Conservation (phyloP, 148 eudicot species). For the Chenopodium suecicum region DNA sequence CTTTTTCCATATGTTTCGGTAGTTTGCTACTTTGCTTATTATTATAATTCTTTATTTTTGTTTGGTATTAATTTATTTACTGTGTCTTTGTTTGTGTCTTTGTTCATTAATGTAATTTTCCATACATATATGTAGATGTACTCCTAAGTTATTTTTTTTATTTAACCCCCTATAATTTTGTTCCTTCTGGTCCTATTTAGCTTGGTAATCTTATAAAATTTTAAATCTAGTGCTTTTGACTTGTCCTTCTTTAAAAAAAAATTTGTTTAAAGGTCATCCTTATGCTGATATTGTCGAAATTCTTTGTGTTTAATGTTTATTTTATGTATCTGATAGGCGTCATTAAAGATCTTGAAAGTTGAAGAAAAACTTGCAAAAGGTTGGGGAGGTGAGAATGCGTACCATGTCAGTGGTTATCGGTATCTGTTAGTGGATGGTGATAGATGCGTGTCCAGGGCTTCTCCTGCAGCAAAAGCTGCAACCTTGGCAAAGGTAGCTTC, state of each 20-base stretch:
- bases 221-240: not conserved
- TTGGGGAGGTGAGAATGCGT: conserved; percentile 99
- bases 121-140: not conserved
- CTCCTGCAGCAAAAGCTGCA: conserved; percentile 83
- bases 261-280: not conserved
- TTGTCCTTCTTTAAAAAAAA: not conserved
- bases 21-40: not conserved
- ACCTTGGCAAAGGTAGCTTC: conserved; percentile 75
- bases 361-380: conserved; percentile 95
- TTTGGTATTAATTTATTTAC: not conserved
- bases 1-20: not conserved
- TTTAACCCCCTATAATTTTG: too few species aligned
- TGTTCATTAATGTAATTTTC: not conserved
- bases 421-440: conserved; percentile 88
- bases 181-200: not conserved
- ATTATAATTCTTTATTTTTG: not conserved
- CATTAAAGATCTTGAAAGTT: conserved; percentile 67
- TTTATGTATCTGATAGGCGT: conserved; percentile 49
- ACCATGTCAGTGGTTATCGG: conserved; percentile 91
- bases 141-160: too few species aligned
- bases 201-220: not conserved
- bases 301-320: conserved; percentile 2
- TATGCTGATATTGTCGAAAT: not conserved
- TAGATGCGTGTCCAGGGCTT: conserved; percentile 75
- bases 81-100: not conserved